phyloP scores from a whole-genome alignment of 148 eudicot genomes.

The Selenicereus undatus region DNA sequence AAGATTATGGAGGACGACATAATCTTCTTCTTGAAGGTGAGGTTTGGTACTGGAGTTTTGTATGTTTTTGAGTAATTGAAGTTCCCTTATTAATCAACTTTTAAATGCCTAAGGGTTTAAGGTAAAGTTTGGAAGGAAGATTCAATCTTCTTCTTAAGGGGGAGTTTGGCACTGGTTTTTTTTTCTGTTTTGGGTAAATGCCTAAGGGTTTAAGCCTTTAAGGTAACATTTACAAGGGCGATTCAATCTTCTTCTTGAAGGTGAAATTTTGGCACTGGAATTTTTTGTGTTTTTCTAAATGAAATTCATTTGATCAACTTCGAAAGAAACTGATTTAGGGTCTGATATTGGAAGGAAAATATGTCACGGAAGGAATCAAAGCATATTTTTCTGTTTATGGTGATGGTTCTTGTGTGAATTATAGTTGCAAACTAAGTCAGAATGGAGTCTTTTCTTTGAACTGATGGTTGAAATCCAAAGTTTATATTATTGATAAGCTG shows the following conservation, averaged over 20 bases:
- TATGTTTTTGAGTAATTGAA: too few species aligned
- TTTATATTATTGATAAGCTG: not conserved
- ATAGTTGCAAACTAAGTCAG: not conserved
- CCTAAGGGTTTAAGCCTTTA: not conserved
- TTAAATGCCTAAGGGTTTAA: too few species aligned
- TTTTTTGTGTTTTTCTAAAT: too few species aligned
- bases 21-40: not conserved
- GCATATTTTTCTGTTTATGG: not conserved
- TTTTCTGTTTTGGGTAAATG: too few species aligned
- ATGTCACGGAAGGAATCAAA: not conserved
- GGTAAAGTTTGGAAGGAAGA: not conserved
- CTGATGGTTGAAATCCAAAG: not conserved
- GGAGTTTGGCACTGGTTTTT: too few species aligned
- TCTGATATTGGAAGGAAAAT: not conserved
- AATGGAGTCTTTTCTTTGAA: not conserved
- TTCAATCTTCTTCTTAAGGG: not conserved
- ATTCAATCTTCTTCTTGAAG: not conserved
- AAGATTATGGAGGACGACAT: not conserved
- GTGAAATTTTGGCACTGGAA: too few species aligned
- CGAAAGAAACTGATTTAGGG: not conserved
- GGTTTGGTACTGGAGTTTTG: too few species aligned
- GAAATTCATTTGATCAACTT: not conserved
- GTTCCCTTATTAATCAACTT: too few species aligned
- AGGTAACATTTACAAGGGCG: not conserved
- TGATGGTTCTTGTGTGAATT: not conserved